These are phyloP conservation scores for Ascochyta lentis DNA, from an alignment of 2,329 filamentous ascomycete species.

Conservation along the genomic window DNA sequence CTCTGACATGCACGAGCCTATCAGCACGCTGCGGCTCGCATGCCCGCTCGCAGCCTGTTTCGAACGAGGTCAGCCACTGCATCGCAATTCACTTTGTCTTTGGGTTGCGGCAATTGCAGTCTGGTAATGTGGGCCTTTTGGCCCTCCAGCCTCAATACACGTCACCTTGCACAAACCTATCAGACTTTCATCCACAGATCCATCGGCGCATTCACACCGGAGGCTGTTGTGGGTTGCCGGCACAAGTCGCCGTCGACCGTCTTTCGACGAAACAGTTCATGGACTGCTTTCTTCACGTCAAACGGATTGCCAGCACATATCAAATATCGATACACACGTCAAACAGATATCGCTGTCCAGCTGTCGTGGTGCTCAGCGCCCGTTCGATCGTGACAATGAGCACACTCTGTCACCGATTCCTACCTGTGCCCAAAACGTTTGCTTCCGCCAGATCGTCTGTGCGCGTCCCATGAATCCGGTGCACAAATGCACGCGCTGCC, in stretches of 20 bases:
- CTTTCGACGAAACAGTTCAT: not conserved
- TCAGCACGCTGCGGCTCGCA: not conserved
- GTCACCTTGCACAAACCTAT: conserved; percentile 19
- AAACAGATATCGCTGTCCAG: not conserved
- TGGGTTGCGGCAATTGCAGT: not conserved
- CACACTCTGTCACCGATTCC: conserved; percentile 17
- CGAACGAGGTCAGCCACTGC: not conserved
- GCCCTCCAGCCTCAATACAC: conserved; percentile 5
- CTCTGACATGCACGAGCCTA: not conserved
- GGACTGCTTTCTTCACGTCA: not conserved
- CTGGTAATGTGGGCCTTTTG: conserved; percentile 8
- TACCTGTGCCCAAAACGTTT: conserved; percentile 9
- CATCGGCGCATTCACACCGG: conserved; percentile 8
- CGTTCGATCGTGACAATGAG: conserved; percentile 2
- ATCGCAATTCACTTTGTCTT: not conserved
- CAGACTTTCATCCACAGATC: not conserved
- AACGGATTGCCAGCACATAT: not conserved
- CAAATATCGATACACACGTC: not conserved
- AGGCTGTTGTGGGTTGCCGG: conserved; percentile 10
- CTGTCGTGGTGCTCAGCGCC: not conserved
- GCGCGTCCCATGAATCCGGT: conserved; percentile 32
- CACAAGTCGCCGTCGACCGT: conserved; percentile 10
- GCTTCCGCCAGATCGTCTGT: conserved; percentile 49
- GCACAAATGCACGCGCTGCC: conserved; percentile 32
- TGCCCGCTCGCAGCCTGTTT: not conserved